These are phyloP conservation scores for Botrytis deweyae DNA, from an alignment of 2,329 filamentous ascomycete genomes.

Conservation along the genomic window DNA sequence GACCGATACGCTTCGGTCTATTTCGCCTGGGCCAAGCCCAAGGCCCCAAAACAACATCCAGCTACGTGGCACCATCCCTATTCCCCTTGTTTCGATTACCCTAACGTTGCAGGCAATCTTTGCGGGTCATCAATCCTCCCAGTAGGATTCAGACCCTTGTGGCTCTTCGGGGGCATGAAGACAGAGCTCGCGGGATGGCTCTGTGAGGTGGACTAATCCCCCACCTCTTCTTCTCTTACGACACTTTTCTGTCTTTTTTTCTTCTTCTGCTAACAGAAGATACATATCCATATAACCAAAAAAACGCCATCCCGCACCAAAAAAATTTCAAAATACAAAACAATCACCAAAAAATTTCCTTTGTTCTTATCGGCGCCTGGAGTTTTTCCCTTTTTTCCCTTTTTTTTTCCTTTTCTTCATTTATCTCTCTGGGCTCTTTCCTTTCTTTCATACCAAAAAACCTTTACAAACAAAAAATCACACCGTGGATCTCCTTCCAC, in stretches of 20 bases:
- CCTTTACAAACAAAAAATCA: slow-evolving; percentile 1
- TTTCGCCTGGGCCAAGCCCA: not conserved
- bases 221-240: not conserved
- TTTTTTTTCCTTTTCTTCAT: not conserved
- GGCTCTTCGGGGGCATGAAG: not conserved
- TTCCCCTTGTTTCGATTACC: not conserved
- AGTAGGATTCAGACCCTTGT: not conserved
- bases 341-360: not conserved
- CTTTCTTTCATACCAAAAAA: not conserved
- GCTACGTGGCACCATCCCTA: not conserved
- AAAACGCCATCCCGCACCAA: not conserved
- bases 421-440: not conserved
- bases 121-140: not conserved
- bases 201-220: not conserved
- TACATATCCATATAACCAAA: not conserved
- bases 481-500: not conserved
- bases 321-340: not conserved
- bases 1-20: slow-evolving; percentile 1
- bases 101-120: not conserved
- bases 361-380: no score
- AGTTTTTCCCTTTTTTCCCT: no score
- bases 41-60: not conserved
- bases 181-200: not conserved
- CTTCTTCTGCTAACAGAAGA: not conserved
- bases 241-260: not conserved